Percentiles rank a stretch among this genome's conserved stretches.
phyloP scores from a whole-genome alignment of 371 early-diverging fungal genomes.

The Circinella minor region DNA sequence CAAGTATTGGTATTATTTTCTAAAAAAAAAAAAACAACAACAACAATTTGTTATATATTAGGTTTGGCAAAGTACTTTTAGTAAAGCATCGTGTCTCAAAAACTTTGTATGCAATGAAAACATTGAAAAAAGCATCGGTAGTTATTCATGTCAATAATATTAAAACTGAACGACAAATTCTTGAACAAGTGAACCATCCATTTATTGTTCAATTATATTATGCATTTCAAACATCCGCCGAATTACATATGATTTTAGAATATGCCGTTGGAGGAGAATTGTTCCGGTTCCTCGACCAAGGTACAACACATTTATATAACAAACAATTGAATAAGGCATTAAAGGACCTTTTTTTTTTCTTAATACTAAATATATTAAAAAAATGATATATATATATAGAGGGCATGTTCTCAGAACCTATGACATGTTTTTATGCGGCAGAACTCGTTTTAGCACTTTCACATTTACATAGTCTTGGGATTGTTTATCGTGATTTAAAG shows the following conservation, averaged over 20 bases:
- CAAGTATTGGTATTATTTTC: no score
- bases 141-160: constrained; percentile 76
- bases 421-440: constrained; percentile 83
- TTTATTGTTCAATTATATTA: constrained; percentile 96
- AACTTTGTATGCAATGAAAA: constrained; percentile 90
- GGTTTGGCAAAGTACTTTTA: constrained; percentile 81
- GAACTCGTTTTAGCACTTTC: constrained; percentile 87
- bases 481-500: constrained; percentile 89
- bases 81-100: constrained; percentile 68
- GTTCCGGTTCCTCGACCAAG: constrained; percentile 82
- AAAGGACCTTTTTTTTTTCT: neutral
- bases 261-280: constrained; percentile 99
- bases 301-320: neutral
- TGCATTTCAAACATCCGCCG: constrained; percentile 89
- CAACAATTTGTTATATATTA: constrained; percentile 11
- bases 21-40: no score
- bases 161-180: constrained; percentile 75
- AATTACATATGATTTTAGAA: constrained; percentile 95
- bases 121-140: constrained; percentile 85
- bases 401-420: constrained; percentile 78
- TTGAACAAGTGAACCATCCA: constrained; percentile 81
- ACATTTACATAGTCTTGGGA: constrained; percentile 83
- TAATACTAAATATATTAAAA: neutral
- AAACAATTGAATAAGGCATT: neutral
- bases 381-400: constrained; percentile 48